A percentile compares a stretch with the other conserved stretches of the same genome.
Conservation (phyloP, 2,329 filamentous ascomycete genomes). For the Sordariomycetes sp. region DNA sequence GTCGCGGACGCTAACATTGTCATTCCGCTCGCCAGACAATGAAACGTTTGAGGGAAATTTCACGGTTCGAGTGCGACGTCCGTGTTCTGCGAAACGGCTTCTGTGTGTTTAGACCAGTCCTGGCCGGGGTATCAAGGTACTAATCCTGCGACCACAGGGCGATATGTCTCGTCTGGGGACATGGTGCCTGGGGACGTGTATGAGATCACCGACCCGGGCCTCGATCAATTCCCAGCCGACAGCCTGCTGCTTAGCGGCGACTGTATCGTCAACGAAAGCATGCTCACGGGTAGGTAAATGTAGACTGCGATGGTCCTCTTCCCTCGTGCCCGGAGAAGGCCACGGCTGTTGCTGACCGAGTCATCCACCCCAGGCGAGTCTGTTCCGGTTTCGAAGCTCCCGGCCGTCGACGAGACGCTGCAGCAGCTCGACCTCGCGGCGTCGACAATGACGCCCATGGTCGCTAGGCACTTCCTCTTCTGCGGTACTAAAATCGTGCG, state of each 20-base stretch:
- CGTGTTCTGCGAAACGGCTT: constrained; percentile 89
- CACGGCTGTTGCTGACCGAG: background rate
- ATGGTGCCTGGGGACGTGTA: constrained; percentile 93
- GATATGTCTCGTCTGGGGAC: constrained; percentile 72
- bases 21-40: constrained; percentile 49
- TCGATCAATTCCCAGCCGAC: constrained; percentile 83
- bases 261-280: constrained; percentile 98
- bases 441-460: constrained; percentile 68
- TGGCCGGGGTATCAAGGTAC: background rate
- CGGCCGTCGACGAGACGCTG: constrained; percentile 71
- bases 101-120: constrained; percentile 38
- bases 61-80: constrained; percentile 88
- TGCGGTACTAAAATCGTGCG: constrained; percentile 92
- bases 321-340: background rate
- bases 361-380: constrained; percentile 53
- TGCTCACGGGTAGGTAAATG: constrained; percentile 55
- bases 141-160: constrained; percentile 36
- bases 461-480: constrained; percentile 84
- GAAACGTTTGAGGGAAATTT: constrained; percentile 80
- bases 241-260: constrained; percentile 85
- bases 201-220: constrained; percentile 85
- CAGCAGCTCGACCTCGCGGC: constrained; percentile 63
- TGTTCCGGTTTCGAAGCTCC: constrained; percentile 86
- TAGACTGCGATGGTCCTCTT: background rate
- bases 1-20: background rate